phyloP scores from a whole-genome alignment of 2,329 filamentous ascomycete genomes.

The Penicillium sp. region DNA sequence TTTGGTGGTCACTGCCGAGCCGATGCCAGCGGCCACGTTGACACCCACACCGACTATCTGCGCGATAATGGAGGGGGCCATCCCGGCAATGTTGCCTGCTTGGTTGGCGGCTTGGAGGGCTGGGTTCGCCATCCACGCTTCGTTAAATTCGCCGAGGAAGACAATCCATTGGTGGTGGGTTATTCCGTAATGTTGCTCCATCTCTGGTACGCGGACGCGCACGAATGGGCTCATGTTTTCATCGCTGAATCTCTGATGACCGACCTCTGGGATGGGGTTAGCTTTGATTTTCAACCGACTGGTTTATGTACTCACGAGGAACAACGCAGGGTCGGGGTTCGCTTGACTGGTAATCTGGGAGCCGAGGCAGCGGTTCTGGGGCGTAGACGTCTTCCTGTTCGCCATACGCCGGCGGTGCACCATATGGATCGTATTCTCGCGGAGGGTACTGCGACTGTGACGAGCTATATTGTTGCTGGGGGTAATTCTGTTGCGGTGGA shows the following conservation, averaged over 20 bases:
- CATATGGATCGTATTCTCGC: neutral
- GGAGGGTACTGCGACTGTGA: neutral
- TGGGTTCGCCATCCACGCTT: conserved; percentile 54
- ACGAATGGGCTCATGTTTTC: conserved; percentile 13
- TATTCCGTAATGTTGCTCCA: conserved; percentile 7
- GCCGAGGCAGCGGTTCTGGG: neutral
- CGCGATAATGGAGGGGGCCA: conserved; percentile 27
- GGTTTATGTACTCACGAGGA: neutral
- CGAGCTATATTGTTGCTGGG: neutral
- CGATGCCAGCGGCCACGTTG: conserved; percentile 14
- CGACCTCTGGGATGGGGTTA: neutral
- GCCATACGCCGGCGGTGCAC: neutral
- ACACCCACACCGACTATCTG: conserved; percentile 19
- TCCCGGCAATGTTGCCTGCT: conserved; percentile 20
- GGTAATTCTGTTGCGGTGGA: neutral
- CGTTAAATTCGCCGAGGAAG: conserved; percentile 40
- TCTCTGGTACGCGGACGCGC: conserved; percentile 13
- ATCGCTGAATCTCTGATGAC: neutral
- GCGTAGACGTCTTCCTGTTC: neutral
- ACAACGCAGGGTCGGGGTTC: neutral
- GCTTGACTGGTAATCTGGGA: neutral
- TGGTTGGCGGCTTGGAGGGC: conserved; percentile 24
- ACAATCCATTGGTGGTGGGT: conserved; percentile 21
- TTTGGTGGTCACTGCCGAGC: conserved; percentile 19
- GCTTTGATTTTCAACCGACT: neutral